Evolutionary conservation across 371 early-diverging fungal genomes (phyloP), one percentile per base, ranked within the genome.

Genomic region (Mortierella sp.): DNA sequence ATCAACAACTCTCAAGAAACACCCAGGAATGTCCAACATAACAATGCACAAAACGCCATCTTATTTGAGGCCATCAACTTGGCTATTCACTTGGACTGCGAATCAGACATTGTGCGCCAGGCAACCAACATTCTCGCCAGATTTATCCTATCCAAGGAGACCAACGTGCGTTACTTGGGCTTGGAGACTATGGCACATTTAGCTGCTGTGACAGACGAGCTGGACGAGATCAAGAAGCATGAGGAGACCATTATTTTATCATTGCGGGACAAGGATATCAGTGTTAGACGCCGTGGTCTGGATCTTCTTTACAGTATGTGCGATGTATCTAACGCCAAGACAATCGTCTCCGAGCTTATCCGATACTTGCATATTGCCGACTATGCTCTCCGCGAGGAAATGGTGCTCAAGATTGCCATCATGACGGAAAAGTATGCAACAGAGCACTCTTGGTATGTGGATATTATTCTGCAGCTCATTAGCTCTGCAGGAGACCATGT

Each of bases 391-490:
- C 89, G 96, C 37, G 98, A 97, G 83, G 98, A 98, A 76, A 94
- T 99, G 95, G 98, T 96, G 19, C 88, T 98, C 54, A 98, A 98
- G 81, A 97, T 98, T 74, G 99, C 99, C 47, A 97, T 99, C 77
- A 85, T 99, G 74, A 93, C 98, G 2, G 99, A 99, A 77, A 97
- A 97, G 83, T 98, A 93, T 78, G 97, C 98, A 0, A 95, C 97
- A 1, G 97, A 97, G 72, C 96, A 95, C 75, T 91, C 95, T 22
- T 99, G 99, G 99, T 99, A 98, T 81, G 96, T 99, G 3, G 98
- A 99, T 76, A 95, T 97, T 34, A 97, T 98, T 67, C 86, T 98
- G 58, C 95, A 96, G 75, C 88, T 99, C 49, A 95, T 98, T 66
- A 92, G 94, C n/a, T 89, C 95, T 28, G 98, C 97, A 4, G 98